phyloP scores from a whole-genome alignment of 176 grass and related monocot species.

The Oryza rufipogon region DNA sequence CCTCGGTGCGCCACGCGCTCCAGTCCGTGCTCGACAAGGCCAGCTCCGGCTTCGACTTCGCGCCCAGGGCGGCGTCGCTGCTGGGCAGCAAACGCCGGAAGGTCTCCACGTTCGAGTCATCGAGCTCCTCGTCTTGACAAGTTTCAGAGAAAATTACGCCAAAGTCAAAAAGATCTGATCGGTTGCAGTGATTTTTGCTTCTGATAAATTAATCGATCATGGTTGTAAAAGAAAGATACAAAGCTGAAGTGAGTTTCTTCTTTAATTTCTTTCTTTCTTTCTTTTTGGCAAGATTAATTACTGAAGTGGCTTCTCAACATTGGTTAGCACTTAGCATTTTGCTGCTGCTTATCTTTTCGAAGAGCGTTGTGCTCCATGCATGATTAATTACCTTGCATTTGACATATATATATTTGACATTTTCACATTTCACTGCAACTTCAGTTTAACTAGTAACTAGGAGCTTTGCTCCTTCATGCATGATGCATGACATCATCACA shows the following conservation, averaged over 20 bases:
- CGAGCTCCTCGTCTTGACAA: constrained; percentile 72
- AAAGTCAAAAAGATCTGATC: neutral
- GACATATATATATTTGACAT: neutral
- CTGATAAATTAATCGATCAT: neutral
- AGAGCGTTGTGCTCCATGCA: neutral
- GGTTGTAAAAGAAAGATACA: neutral
- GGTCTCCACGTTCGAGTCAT: constrained; percentile 66
- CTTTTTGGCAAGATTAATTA: neutral
- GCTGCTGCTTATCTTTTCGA: constrained; percentile 6
- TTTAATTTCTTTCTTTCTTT: neutral
- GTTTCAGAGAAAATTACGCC: neutral
- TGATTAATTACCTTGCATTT: neutral
- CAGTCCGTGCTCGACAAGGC: constrained; percentile 57
- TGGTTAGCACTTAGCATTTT: neutral
- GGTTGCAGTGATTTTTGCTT: neutral
- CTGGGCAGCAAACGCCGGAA: constrained; percentile 62
- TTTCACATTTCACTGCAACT: neutral
- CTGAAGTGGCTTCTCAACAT: neutral
- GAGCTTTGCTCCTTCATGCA: neutral
- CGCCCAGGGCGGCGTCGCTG: constrained; percentile 56
- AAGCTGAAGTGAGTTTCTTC: neutral
- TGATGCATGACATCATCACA: neutral
- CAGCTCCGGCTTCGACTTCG: constrained; percentile 57
- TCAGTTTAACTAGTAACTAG: neutral
- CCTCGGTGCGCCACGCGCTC: constrained; percentile 62